These are phyloP conservation scores for Geum urbanum DNA, from an alignment of 306 rosid species.

Conservation along the genomic window DNA sequence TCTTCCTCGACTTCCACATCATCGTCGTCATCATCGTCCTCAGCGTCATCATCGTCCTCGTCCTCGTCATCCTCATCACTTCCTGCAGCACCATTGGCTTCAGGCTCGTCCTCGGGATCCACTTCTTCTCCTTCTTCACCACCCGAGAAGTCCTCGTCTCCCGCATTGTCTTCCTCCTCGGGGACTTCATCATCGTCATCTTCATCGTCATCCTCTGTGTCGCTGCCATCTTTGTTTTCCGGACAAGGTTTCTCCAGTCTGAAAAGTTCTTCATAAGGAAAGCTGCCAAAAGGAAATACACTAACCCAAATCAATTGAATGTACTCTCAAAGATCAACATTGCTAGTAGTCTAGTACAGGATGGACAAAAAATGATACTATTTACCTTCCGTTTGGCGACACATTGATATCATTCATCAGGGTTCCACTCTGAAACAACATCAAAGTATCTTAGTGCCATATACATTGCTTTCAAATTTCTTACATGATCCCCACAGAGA, in stretches of 20 bases:
- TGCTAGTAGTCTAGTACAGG: not conserved
- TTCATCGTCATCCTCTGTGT: conserved; percentile 64
- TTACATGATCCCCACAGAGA: not conserved
- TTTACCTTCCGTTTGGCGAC: conserved; percentile 51
- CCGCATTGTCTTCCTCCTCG: conserved; percentile 46
- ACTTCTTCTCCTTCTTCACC: conserved; percentile 54
- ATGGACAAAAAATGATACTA: not conserved
- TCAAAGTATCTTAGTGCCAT: conserved; percentile 14
- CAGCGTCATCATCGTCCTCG: not conserved
- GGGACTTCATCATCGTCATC: conserved; percentile 42
- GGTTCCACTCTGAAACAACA: conserved; percentile 42
- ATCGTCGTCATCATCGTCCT: not conserved
- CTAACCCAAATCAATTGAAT: conserved; percentile 8
- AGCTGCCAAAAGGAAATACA: conserved; percentile 39
- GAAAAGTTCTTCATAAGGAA: conserved; percentile 54
- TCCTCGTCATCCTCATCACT: conserved; percentile 43
- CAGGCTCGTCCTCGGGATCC: conserved; percentile 56
- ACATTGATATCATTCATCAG: conserved; percentile 32
- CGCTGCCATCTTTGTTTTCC: conserved; percentile 73
- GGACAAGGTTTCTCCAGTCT: conserved; percentile 24
- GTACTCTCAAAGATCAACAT: not conserved
- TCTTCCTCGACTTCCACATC: conserved; percentile 41
- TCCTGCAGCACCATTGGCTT: conserved; percentile 55
- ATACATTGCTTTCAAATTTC: not conserved
- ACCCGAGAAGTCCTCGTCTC: conserved; percentile 61